These are phyloP conservation scores for Fonsecaea nubica DNA, from an alignment of 2,329 filamentous ascomycete genomes.

Conservation along the genomic window DNA sequence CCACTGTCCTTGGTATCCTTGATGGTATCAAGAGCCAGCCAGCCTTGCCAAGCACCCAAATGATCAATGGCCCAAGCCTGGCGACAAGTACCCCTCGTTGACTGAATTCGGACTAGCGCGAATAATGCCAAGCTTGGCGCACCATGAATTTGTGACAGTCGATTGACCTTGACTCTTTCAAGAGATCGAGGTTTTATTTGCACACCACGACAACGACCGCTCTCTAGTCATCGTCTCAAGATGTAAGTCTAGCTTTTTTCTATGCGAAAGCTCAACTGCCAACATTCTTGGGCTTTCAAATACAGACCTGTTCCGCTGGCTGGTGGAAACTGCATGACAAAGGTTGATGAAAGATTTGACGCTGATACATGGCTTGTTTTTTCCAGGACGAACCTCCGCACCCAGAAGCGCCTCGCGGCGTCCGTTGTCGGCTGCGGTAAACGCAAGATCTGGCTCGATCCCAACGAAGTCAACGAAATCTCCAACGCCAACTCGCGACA, in stretches of 20 bases:
- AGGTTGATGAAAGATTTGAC: neutral
- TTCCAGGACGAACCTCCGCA: conserved; percentile 87
- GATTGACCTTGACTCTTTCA: conserved; percentile 7
- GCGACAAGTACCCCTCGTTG: neutral
- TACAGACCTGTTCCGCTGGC: neutral
- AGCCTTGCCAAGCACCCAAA: neutral
- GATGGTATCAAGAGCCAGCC: no score
- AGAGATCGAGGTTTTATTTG: conserved; percentile 9
- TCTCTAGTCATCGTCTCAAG: conserved; percentile 33
- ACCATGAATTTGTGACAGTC: conserved; percentile 4
- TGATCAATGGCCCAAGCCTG: neutral
- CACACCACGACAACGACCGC: conserved; percentile 19
- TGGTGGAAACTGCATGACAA: neutral
- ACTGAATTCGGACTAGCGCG: neutral
- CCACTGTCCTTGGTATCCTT: no score
- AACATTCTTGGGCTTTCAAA: neutral
- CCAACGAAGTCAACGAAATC: conserved; percentile 99
- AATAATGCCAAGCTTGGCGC: conserved; percentile 5
- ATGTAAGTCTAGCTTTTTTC: conserved; percentile 32
- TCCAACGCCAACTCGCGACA: conserved; percentile 99
- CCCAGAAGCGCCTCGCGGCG: conserved; percentile 99
- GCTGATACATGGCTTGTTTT: conserved; percentile 6
- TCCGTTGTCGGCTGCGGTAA: conserved; percentile 98
- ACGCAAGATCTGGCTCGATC: conserved; percentile 99
- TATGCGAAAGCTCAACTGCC: neutral